These are phyloP conservation scores for Zasmidium angulare DNA, from an alignment of 2,329 filamentous ascomycete species.

Conservation along the genomic window DNA sequence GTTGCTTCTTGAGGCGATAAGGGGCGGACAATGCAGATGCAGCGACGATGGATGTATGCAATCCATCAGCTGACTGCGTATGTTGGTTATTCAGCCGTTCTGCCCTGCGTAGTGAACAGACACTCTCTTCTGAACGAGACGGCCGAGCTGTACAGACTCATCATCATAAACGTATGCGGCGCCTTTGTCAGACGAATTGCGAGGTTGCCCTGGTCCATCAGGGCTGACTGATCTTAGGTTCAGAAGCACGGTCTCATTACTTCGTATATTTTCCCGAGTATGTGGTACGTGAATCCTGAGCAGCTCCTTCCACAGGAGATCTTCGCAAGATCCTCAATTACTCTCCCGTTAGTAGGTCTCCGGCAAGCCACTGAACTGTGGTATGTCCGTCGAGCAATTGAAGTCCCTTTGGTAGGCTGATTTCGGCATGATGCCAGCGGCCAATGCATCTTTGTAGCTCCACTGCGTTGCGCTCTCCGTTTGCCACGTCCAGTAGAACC, in stretches of 20 bases:
- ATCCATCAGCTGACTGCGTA: neutral
- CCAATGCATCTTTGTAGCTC: slow-evolving; percentile 82
- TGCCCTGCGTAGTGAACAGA: neutral
- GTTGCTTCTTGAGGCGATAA: neutral
- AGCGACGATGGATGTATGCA: neutral
- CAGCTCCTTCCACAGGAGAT: too few relatives aligned
- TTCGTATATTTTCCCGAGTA: neutral
- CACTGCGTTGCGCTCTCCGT: slow-evolving; percentile 84
- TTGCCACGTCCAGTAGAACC: slow-evolving; percentile 99
- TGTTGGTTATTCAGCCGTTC: neutral
- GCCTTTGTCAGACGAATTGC: too few relatives aligned
- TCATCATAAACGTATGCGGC: neutral
- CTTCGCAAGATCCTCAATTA: neutral
- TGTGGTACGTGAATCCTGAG: too few relatives aligned
- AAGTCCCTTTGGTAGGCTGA: slow-evolving; percentile 46
- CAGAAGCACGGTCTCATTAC: neutral
- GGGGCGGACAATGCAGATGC: neutral
- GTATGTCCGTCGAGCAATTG: slow-evolving; percentile 41
- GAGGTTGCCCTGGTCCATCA: neutral
- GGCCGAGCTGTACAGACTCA: too few relatives aligned
- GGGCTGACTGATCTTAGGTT: neutral
- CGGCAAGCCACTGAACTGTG: slow-evolving; percentile 44
- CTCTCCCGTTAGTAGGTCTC: slow-evolving; percentile 44
- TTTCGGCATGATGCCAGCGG: slow-evolving; percentile 73
- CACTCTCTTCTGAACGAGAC: too few relatives aligned